phyloP scores from a whole-genome alignment of 768 basidiomycete genomes.

The Asterophora lycoperdoides region DNA sequence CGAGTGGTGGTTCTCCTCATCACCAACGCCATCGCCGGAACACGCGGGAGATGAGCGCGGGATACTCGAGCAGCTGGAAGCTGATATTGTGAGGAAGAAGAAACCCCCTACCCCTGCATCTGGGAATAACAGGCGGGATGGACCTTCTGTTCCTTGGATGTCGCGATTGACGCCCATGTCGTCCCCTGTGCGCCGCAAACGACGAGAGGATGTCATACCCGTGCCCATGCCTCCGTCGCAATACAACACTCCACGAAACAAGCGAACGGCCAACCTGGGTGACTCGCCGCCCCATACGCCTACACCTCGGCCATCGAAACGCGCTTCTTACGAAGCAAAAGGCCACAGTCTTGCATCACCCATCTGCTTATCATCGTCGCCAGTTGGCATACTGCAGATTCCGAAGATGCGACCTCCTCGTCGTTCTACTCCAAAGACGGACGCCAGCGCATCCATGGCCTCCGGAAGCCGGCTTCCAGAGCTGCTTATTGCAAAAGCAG shows the following conservation, averaged over 20 bases:
- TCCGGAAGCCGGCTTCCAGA: neutral
- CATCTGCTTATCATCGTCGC: constrained; percentile 21
- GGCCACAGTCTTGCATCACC: constrained; percentile 21
- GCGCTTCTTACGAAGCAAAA: neutral
- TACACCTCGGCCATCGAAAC: constrained; percentile 10
- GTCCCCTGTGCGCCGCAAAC: constrained; percentile 12
- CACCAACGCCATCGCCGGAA: constrained; percentile 8
- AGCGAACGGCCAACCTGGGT: neutral
- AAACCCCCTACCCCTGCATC: neutral
- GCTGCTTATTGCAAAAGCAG: neutral
- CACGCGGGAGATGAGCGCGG: neutral
- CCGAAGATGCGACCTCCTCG: neutral
- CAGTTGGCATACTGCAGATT: constrained; percentile 3
- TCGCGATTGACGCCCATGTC: constrained; percentile 20
- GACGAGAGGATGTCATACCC: neutral
- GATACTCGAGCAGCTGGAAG: neutral
- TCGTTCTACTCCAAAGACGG: neutral
- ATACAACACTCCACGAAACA: neutral
- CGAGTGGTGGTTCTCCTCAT: constrained; percentile 25
- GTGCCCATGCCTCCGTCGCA: neutral
- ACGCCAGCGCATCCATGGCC: neutral
- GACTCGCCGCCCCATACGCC: constrained; percentile 1
- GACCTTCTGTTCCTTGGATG: constrained; percentile 10
- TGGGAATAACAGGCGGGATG: neutral
- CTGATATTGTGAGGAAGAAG: neutral